These are phyloP conservation scores for Magnaporthiopsis incrustans DNA, from an alignment of 2,329 filamentous ascomycete genomes.

Conservation along the genomic window DNA sequence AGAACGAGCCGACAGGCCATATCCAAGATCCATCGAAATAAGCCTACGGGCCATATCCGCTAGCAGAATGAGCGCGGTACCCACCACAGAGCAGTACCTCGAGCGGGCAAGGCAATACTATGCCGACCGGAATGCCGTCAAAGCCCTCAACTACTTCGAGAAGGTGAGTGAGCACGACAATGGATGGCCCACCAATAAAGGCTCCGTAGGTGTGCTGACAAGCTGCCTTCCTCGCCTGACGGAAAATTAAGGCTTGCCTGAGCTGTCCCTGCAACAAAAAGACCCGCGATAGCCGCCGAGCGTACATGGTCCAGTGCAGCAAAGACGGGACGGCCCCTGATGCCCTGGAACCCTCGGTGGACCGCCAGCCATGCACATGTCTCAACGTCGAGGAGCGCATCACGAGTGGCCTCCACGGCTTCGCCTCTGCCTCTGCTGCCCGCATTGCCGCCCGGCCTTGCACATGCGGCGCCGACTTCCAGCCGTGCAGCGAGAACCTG, in stretches of 20 bases:
- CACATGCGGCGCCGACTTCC: background rate
- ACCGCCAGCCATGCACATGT: background rate
- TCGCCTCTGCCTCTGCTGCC: background rate
- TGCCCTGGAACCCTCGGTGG: background rate
- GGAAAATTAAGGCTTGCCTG: background rate
- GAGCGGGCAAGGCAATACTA: slow-evolving; percentile 6
- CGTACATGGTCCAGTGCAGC: background rate
- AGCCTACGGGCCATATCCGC: no score
- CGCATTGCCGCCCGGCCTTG: slow-evolving; percentile 2
- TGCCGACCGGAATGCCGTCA: background rate
- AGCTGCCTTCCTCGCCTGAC: background rate
- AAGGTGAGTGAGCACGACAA: background rate
- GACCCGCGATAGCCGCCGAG: background rate
- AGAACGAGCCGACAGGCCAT: no score
- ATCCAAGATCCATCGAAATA: no score
- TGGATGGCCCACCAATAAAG: no score
- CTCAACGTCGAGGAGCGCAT: background rate
- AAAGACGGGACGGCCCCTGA: background rate
- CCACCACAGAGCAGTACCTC: slow-evolving; percentile 5
- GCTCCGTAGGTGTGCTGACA: no score
- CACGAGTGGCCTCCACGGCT: background rate
- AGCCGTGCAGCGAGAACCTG: background rate
- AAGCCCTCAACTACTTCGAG: slow-evolving; percentile 5
- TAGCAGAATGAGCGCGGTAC: background rate
- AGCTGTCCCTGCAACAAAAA: slow-evolving; percentile 6